phyloP scores from a whole-genome alignment of 768 basidiomycete genomes.

The Mycena capillaripes region DNA sequence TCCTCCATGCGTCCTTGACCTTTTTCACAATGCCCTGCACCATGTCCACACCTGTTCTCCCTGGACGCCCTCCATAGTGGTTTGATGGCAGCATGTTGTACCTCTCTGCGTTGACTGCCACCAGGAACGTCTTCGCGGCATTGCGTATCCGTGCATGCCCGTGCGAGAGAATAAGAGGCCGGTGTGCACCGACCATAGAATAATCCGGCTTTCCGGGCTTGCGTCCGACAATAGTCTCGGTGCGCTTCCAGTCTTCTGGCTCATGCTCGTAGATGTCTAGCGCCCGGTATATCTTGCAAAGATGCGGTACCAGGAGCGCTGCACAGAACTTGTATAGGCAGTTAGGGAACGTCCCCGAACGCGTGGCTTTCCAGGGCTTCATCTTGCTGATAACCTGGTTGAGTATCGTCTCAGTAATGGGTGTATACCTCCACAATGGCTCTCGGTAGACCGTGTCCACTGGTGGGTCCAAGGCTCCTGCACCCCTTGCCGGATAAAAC shows the following conservation, averaged over 20 bases:
- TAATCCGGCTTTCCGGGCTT: conserved; percentile 56
- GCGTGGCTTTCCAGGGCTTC: too few species aligned
- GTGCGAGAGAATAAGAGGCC: conserved; percentile 48
- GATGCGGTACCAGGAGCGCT: conserved; percentile 16
- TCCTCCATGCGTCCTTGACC: not conserved
- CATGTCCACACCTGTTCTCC: conserved; percentile 11
- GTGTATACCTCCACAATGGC: not conserved
- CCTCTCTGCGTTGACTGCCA: conserved; percentile 35
- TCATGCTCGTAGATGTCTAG: conserved; percentile 42
- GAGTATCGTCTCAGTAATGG: not conserved
- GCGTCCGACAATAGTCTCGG: conserved; percentile 44
- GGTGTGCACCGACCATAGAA: conserved; percentile 46
- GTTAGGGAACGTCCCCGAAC: conserved; percentile 44
- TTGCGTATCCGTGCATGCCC: conserved; percentile 27
- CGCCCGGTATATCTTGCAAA: conserved; percentile 43
- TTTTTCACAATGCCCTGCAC: not conserved
- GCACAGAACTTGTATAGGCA: conserved; percentile 37
- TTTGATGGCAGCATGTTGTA: conserved; percentile 38
- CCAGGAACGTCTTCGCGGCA: conserved; percentile 27
- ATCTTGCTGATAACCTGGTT: conserved; percentile 33
- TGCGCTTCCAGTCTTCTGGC: too few species aligned
- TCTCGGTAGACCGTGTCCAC: not conserved
- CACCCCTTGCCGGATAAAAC: not conserved
- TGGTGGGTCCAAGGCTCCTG: not conserved
- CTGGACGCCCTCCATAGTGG: not conserved